Evolutionary conservation across 805 yeast genomes (phyloP).

Genomic region (Hanseniaspora meyeri): DNA sequence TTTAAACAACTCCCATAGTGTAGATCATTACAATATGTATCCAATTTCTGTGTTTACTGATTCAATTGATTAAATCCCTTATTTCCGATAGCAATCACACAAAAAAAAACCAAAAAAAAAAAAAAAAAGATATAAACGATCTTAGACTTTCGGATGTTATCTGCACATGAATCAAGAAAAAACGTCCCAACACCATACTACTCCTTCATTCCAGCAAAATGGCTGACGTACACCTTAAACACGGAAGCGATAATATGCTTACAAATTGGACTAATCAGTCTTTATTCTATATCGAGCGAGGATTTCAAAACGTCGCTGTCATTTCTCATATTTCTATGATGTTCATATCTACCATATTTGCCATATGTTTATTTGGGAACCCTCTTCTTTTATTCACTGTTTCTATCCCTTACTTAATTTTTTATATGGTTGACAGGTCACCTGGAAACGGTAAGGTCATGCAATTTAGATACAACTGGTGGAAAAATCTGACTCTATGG

Average conservation of each 20-base stretch:
- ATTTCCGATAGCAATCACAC: neutral
- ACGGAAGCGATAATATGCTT: neutral
- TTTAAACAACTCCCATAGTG: neutral
- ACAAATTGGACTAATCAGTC: conserved; percentile 27
- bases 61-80: neutral
- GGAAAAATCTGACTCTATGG: conserved; percentile 53
- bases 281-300: conserved; percentile 33
- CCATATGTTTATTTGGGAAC: conserved; percentile 45
- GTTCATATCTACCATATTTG: conserved; percentile 43
- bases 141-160: neutral
- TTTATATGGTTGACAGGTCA: conserved; percentile 48
- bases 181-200: neutral
- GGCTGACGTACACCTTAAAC: neutral
- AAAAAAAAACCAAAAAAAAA: neutral
- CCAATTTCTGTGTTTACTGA: neutral
- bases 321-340: conserved; percentile 65
- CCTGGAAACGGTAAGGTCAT: conserved; percentile 64
- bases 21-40: neutral
- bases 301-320: conserved; percentile 57
- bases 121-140: neutral
- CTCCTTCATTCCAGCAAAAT: neutral
- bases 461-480: conserved; percentile 41
- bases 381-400: conserved; percentile 40
- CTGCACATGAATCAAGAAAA: too few relatives aligned
- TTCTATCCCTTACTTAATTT: conserved; percentile 57